phyloP scores from a whole-genome alignment of 305 asterid genomes.

The Fraxinus angustifolia region DNA sequence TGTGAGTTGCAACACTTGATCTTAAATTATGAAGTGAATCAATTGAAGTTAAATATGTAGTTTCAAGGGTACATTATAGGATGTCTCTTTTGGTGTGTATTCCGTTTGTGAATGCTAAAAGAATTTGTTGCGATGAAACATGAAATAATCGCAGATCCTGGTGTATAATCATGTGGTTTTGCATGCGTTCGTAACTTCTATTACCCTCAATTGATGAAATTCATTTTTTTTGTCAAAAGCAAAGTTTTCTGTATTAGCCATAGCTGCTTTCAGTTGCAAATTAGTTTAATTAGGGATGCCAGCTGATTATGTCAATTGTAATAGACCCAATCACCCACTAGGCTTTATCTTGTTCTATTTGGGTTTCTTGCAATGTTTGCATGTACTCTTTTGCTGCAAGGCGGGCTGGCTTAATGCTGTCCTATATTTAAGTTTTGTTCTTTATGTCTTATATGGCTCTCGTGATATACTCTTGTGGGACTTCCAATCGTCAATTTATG shows the following conservation, averaged over 20 bases:
- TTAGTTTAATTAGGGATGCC: not conserved
- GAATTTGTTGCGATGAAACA: not conserved
- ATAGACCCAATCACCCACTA: not conserved
- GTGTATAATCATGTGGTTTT: not conserved
- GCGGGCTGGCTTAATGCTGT: not conserved
- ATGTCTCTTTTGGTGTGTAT: not conserved
- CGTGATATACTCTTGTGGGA: not conserved
- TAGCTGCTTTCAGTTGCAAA: not conserved
- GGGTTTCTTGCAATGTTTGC: not conserved
- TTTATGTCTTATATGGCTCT: not conserved
- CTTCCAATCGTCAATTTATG: not conserved
- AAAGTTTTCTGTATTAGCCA: not conserved
- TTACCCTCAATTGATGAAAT: not conserved
- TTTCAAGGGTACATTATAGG: not conserved
- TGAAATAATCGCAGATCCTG: not conserved
- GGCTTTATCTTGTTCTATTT: not conserved
- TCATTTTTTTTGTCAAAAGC: not conserved
- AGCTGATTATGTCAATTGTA: not conserved
- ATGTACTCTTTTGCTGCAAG: not conserved
- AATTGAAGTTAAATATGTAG: slow-evolving; percentile 1
- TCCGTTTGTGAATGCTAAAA: not conserved
- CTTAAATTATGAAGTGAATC: not conserved
- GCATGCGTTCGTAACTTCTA: not conserved
- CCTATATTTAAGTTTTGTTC: not conserved
- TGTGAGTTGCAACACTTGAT: slow-evolving; percentile 18